Evolutionary conservation across 805 yeast species (phyloP), one percentile per base, ranked within the genome.

Genomic region (Tetrapisispora namnaoensis): DNA sequence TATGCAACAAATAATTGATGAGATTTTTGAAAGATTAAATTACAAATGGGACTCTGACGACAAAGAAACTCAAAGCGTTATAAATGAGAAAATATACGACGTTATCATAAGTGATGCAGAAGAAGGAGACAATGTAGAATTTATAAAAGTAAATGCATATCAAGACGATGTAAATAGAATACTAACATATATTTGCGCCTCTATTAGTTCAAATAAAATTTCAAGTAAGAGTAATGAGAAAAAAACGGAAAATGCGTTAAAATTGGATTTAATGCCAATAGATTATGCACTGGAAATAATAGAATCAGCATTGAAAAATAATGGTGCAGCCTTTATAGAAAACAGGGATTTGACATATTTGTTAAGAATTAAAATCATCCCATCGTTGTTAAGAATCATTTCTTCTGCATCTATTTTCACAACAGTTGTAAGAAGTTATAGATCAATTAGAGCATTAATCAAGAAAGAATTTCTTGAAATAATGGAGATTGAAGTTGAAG

Each of bases 201-300:
- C 86, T 37, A 49, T 58, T 34, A 61, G 47, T 30, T 38, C 27
- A 8, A 16, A 42, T 14, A 51, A 50, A 17, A 43, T 44, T 13
- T 76, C 82, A 10, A 84, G 81, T 46, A 77, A 74, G 49, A 79
- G 76, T 50, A 22, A 14, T 40, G 34, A 22, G 24, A 27, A 13
- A 9, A 8, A 3, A 6, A 2, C 22, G 4, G 70, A 72, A 32
- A 80, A 88, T 0, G 51, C 62, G 1, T n/a, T 18, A 8, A 20
- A 13, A 22, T 80, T 78, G 53, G 66, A 70, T 44, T 68, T 74
- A 48, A 60, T 83, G 34, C 73, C 85, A 42, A 77, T 83, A 64
- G 75, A 79, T 42, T 74, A 88, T 50, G 87, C 88, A 0, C 75
- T 93, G 46, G 99, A 91, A 60, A 74, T 91, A 28, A 63, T 93